These are phyloP conservation scores for Ceratocystis papillata DNA, from an alignment of 2,329 filamentous ascomycete species.

Conservation along the genomic window DNA sequence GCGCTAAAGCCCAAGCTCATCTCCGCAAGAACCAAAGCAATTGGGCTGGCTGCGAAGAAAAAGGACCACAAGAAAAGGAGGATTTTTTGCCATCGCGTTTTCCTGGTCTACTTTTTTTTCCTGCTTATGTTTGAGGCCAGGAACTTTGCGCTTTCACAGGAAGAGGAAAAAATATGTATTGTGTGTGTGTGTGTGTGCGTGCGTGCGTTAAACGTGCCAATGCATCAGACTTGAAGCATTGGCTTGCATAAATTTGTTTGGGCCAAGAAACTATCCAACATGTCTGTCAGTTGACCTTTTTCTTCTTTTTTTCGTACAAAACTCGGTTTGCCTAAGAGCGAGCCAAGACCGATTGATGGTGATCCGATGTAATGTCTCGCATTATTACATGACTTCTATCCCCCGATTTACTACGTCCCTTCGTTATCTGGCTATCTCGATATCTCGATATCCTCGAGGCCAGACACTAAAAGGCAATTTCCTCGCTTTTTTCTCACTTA, in stretches of 20 bases:
- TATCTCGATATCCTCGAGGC: conserved; percentile 1
- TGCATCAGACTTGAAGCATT: conserved; percentile 10
- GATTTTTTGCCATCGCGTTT: neutral
- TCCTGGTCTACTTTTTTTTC: neutral
- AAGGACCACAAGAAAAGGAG: neutral
- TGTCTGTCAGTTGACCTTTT: conserved; percentile 1
- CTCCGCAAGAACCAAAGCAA: neutral
- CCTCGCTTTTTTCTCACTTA: neutral
- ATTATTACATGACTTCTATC: neutral
- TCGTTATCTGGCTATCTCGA: neutral
- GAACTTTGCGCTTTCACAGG: neutral
- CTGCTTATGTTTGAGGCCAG: conserved; percentile 6
- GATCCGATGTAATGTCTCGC: neutral
- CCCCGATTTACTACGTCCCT: neutral
- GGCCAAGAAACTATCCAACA: conserved; percentile 17
- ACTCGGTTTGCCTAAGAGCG: too few relatives aligned
- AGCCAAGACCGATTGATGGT: too few relatives aligned
- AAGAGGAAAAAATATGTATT: neutral
- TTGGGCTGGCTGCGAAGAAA: neutral
- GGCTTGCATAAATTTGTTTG: conserved; percentile 26
- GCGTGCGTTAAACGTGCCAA: neutral
- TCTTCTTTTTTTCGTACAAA: neutral
- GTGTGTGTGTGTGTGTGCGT: neutral
- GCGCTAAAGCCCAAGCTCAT: neutral
- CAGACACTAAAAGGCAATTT: neutral